Evolutionary conservation across 192 early-diverging fungal species (phyloP).

Genomic region (Mortierella hygrophila): DNA sequence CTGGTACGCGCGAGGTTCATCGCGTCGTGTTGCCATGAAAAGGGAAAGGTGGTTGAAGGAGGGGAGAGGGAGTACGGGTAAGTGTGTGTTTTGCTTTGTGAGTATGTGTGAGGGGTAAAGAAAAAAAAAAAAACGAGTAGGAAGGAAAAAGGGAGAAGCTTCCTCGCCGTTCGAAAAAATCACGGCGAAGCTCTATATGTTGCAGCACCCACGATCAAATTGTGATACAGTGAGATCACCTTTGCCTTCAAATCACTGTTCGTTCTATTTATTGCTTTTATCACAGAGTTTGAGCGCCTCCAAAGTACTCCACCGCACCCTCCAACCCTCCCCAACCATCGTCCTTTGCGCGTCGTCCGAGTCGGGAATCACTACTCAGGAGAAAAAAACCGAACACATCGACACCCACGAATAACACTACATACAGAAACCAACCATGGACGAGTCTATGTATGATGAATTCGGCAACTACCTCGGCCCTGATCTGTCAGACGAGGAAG

Average conservation of each 20-base stretch:
- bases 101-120: background rate
- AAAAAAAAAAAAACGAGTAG: background rate
- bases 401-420: background rate
- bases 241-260: no score
- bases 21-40: background rate
- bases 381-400: constrained; percentile 7
- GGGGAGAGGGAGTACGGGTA: background rate
- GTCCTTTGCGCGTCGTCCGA: constrained; percentile 4
- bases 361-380: background rate
- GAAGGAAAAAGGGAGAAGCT: background rate
- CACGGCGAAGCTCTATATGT: background rate
- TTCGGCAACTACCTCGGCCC: constrained; percentile 99
- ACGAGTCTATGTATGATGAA: constrained; percentile 87
- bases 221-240: background rate
- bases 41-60: background rate
- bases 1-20: constrained; percentile 74
- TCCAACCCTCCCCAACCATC: background rate
- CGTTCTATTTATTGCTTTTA: background rate
- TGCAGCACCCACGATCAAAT: background rate
- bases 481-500: constrained; percentile 83
- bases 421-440: constrained; percentile 65
- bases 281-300: background rate
- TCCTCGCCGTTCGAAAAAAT: background rate
- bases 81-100: no score
- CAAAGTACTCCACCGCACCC: background rate